Percentiles rank a stretch among this genome's conserved stretches.
phyloP scores from a whole-genome alignment of 345 rosid genomes.

The Gossypium stocksii region DNA sequence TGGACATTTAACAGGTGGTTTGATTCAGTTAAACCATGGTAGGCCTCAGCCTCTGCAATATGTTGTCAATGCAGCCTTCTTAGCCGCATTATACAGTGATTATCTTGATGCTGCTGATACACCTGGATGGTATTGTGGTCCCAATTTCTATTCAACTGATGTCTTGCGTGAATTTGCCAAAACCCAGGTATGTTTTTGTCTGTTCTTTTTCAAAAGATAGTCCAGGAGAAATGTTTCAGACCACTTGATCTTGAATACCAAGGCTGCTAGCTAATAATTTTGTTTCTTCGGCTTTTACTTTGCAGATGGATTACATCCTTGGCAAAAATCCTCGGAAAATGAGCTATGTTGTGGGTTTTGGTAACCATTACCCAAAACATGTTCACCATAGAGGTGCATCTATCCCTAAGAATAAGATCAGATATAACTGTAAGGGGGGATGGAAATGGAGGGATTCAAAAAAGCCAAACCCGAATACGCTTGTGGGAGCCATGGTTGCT shows the following conservation, averaged over 20 bases:
- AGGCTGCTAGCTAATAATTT: background rate
- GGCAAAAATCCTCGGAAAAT: conserved; percentile 90
- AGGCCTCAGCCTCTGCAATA: conserved; percentile 96
- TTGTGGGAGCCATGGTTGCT: conserved; percentile 97
- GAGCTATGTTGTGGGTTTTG: conserved; percentile 91
- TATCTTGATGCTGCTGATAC: conserved; percentile 96
- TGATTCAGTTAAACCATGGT: conserved; percentile 88
- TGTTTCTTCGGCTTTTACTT: conserved; percentile 10
- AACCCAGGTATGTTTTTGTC: conserved; percentile 55
- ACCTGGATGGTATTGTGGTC: conserved; percentile 97
- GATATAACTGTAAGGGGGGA: conserved; percentile 4
- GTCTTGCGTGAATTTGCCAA: conserved; percentile 75
- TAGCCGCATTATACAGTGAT: conserved; percentile 79
- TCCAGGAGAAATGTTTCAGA: background rate
- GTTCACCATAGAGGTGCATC: conserved; percentile 94
- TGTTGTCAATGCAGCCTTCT: conserved; percentile 83
- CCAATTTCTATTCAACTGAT: conserved; percentile 66
- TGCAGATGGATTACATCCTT: conserved; percentile 78
- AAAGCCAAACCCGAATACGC: conserved; percentile 62
- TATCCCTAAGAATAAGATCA: conserved; percentile 24
- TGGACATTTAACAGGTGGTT: conserved; percentile 53
- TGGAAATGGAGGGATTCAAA: conserved; percentile 2
- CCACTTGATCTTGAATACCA: background rate
- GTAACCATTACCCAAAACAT: conserved; percentile 64
- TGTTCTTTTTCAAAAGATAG: background rate